Percentiles rank a stretch among this genome's conserved stretches.
phyloP scores from a whole-genome alignment of 768 basidiomycete genomes.

The Phylloporus sp. region DNA sequence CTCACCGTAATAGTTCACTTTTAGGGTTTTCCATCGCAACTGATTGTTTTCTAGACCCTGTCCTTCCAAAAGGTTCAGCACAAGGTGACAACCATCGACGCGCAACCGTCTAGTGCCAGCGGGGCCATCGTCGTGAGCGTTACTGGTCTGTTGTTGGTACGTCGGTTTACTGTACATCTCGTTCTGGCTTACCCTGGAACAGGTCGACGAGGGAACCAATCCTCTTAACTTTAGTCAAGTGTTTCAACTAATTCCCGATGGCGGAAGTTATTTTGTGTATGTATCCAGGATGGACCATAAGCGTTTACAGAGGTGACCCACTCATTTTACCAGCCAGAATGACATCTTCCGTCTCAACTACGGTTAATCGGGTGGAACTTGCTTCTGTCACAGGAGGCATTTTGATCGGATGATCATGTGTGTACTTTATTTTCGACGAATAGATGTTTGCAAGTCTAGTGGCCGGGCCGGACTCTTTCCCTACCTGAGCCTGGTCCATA shows the following conservation, averaged over 20 bases:
- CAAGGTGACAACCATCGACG: slow-evolving; percentile 77
- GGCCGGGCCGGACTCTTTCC: neutral
- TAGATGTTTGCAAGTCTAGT: slow-evolving; percentile 4
- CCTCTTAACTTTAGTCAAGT: slow-evolving; percentile 89
- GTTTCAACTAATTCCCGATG: slow-evolving; percentile 87
- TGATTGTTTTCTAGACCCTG: slow-evolving; percentile 45
- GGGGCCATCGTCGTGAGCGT: slow-evolving; percentile 73
- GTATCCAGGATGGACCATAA: slow-evolving; percentile 28
- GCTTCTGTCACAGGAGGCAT: slow-evolving; percentile 8
- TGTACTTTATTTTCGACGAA: slow-evolving; percentile 13
- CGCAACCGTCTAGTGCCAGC: slow-evolving; percentile 71
- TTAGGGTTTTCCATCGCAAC: neutral
- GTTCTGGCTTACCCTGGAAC: slow-evolving; percentile 5
- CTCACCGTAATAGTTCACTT: slow-evolving; percentile 48
- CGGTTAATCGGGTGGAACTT: slow-evolving; percentile 32
- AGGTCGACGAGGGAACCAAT: slow-evolving; percentile 80
- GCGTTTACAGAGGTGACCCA: slow-evolving; percentile 7
- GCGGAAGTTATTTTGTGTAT: slow-evolving; percentile 78
- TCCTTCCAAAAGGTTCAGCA: slow-evolving; percentile 84
- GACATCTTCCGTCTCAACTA: slow-evolving; percentile 92
- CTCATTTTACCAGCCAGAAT: slow-evolving; percentile 53
- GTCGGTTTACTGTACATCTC: slow-evolving; percentile 18
- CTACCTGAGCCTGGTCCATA: neutral
- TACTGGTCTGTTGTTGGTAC: slow-evolving; percentile 78
- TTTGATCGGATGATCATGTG: slow-evolving; percentile 11